Evolutionary conservation across 2,329 filamentous ascomycete species (phyloP), one percentile per base, ranked within the genome.

Genomic region (Ilyonectria destructans): DNA sequence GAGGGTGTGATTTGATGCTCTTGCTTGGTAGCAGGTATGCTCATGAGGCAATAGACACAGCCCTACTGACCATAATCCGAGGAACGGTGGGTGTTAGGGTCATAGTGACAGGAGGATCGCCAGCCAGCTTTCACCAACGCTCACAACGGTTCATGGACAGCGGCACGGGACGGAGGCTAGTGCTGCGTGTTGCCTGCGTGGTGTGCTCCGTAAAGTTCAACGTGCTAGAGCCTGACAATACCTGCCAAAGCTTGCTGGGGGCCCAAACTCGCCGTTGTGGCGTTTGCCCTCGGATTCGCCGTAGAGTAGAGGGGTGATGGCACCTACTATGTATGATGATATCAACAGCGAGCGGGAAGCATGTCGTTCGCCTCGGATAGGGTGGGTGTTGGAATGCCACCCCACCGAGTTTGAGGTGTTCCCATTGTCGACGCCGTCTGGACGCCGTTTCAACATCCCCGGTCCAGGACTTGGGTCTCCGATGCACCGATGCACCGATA

Each of bases 321-420:
- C 29, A 35, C n/a, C 15, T 43, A 8, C 40, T 21, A 19, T 51
- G 26, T 45, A 48, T 66, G 52, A 58, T 48, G 29, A 43, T 29
- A 54, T 62, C 58, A 45, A 35, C 29, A 54, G 52, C 57, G 21
- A 48, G 46, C 35, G 52, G 52, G 46, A 66, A 45, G 55, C 33
- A 40, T 52, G 19, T 37, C 48, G 17, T 48, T 49, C 52, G 54
- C 52, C 46, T 67, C 46, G 64, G 52, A 37, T 60, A 67, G 69
- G 57, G 69, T 66, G 62, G 63, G 68, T 68, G 57, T 65, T 72
- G 51, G 60, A 71, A 74, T 71, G 43, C 59, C 62, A 73, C 68
- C 66, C 61, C 54, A 68, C 65, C 64, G 59, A 74, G 62, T 71
- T 72, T 75, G 58, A 59, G 63, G 59, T 69, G 65, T 60, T 62